phyloP scores from a whole-genome alignment of 495 filamentous ascomycete species.

The Penicillium flavigenum region DNA sequence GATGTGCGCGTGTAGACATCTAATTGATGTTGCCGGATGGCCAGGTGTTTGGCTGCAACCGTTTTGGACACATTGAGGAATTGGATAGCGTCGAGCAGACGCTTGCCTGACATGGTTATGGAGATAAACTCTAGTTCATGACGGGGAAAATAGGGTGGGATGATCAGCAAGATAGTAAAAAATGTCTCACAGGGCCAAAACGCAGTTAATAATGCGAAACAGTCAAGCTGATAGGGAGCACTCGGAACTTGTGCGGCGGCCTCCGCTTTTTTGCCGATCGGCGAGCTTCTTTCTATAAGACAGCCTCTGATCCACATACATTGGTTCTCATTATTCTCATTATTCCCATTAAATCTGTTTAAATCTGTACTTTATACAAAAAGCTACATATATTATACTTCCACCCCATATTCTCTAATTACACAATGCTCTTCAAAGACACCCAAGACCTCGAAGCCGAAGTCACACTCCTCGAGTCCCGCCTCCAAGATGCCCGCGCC shows the following conservation, averaged over 20 bases:
- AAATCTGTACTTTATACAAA: constrained; percentile 5
- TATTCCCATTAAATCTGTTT: not conserved
- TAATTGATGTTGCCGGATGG: constrained; percentile 72
- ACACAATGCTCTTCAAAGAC: constrained; percentile 17
- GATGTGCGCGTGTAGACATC: constrained; percentile 77
- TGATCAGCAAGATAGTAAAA: constrained; percentile 1
- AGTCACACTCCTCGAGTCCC: constrained; percentile 26
- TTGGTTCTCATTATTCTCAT: not conserved
- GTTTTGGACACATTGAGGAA: constrained; percentile 74
- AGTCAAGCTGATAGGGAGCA: constrained; percentile 25
- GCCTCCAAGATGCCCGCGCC: constrained; percentile 26
- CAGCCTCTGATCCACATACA: not conserved
- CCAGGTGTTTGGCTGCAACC: constrained; percentile 76
- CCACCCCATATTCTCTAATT: not conserved
- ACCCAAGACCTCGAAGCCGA: constrained; percentile 19
- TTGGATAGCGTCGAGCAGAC: constrained; percentile 75
- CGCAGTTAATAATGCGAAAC: not conserved
- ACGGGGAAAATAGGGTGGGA: constrained; percentile 18
- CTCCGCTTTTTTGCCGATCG: constrained; percentile 4
- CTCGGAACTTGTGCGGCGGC: constrained; percentile 10
- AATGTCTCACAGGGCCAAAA: constrained; percentile 10
- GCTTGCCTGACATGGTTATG: constrained; percentile 61
- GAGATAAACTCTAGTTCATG: constrained; percentile 3
- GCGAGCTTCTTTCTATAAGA: constrained; percentile 3
- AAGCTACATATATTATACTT: constrained; percentile 9